These are phyloP conservation scores for Dryas alaskensis DNA, from an alignment of 306 rosid genomes.

Conservation along the genomic window DNA sequence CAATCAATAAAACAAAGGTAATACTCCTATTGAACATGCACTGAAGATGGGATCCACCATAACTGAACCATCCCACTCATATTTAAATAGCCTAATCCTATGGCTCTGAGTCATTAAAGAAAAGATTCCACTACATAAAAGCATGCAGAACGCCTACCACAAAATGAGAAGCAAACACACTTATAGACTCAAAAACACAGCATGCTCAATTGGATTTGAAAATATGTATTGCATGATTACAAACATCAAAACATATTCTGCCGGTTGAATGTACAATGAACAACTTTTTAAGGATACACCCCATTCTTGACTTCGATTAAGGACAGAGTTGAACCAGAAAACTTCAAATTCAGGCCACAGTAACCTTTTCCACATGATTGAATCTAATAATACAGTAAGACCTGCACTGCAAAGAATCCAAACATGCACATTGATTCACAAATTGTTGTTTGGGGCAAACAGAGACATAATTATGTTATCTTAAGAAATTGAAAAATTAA, in stretches of 20 bases:
- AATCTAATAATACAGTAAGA: conserved; percentile 72
- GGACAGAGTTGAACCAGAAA: conserved; percentile 90
- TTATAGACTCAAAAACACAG: background rate
- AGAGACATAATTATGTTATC: background rate
- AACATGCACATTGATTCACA: conserved; percentile 24
- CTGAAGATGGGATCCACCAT: background rate
- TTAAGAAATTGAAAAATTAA: background rate
- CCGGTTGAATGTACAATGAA: background rate
- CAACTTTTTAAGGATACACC: conserved; percentile 70
- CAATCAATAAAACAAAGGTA: background rate
- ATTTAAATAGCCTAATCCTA: background rate
- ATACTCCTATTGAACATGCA: background rate
- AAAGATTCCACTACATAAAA: background rate
- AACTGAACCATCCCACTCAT: background rate
- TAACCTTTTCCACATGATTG: conserved; percentile 80
- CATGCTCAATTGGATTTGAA: background rate
- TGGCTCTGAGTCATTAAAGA: background rate
- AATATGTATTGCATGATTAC: background rate
- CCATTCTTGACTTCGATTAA: conserved; percentile 93
- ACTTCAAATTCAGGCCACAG: conserved; percentile 99
- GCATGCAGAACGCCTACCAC: background rate
- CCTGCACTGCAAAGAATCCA: conserved; percentile 49
- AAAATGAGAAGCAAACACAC: background rate
- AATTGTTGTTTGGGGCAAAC: background rate
- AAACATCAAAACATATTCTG: background rate